These are phyloP conservation scores for Trichocomaceae sp. DNA, from an alignment of 2,329 filamentous ascomycete genomes.

Conservation along the genomic window DNA sequence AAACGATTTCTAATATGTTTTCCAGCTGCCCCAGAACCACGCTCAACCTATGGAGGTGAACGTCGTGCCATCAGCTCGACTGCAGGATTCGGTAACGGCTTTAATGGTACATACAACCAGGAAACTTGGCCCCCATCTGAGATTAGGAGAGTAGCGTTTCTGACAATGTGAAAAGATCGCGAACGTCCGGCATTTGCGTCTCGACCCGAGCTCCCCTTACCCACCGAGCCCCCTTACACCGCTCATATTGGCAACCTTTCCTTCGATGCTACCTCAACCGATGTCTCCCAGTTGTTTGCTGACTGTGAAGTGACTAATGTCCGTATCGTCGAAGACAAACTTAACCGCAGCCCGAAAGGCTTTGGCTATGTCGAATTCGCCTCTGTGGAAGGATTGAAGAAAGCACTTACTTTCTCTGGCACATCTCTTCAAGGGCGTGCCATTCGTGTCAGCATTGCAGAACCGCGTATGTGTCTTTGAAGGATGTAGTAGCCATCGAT, in stretches of 20 bases:
- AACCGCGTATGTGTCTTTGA: slow-evolving; percentile 65
- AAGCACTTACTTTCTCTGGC: slow-evolving; percentile 77
- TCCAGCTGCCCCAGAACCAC: slow-evolving; percentile 33
- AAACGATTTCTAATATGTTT: neutral
- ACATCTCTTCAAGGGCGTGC: slow-evolving; percentile 77
- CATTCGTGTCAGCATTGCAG: slow-evolving; percentile 90
- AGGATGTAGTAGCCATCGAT: neutral
- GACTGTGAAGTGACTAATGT: slow-evolving; percentile 83
- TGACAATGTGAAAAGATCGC: slow-evolving; percentile 26
- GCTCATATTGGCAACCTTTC: slow-evolving; percentile 95
- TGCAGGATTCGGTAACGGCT: slow-evolving; percentile 32
- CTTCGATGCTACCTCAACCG: slow-evolving; percentile 80
- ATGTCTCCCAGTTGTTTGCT: slow-evolving; percentile 78
- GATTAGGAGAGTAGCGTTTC: slow-evolving; percentile 12
- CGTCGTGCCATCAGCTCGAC: slow-evolving; percentile 42
- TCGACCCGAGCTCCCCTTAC: slow-evolving; percentile 71
- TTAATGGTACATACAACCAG: slow-evolving; percentile 25
- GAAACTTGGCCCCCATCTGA: neutral
- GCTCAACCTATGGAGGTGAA: slow-evolving; percentile 44
- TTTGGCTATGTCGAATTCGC: slow-evolving; percentile 97
- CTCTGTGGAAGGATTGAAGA: slow-evolving; percentile 80
- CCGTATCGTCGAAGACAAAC: slow-evolving; percentile 92
- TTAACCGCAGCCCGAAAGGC: slow-evolving; percentile 89
- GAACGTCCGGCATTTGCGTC: slow-evolving; percentile 34
- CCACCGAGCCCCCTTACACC: slow-evolving; percentile 87